Base-by-base conservation (phyloP, 768 basidiomycete species). In the Psilocybe azurescens region DNA sequence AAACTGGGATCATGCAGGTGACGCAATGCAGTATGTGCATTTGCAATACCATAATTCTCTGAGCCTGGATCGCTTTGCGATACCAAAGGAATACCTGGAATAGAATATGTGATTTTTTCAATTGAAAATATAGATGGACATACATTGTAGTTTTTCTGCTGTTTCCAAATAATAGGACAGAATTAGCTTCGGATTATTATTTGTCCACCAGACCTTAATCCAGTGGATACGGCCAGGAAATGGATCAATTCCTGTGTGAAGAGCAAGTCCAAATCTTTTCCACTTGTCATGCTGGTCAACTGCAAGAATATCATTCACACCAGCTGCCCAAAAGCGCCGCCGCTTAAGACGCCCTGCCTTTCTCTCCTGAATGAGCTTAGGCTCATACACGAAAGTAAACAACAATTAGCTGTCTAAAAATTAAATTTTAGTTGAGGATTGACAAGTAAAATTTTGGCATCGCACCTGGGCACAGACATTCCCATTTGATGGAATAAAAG, bases 11-110 rank as follows among this genome's bases (percentile, higher is more conserved):
- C 82, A 79, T n/a, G 59, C 29, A 18, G 46, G 70, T 82, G 82
- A 1, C 75, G 71, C 0, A 81, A 66, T 4, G 65, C 32, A 0
- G 81, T 81, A 1, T 83, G 80, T 0, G 66, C 72, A 64, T 83
- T 81, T 7, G 81, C 83, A 44, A 81, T 71, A 3, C 76, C 74
- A 65, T 73, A 75, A 58, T 83, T 83, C 61, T 83, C 80, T 0
- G 71, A 65, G 0, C 81, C 81, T 2, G 69, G 77, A 67, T 83
- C 80, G 58, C 79, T 81, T 56, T 81, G 81, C 0, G 80, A 81
- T 0, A 79, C 57, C 0, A 82, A 58, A 3, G 81, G 78, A 1
- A 81, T 66, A 49, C 41, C 74, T 76, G 20, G 20, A 20, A 55
- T 29, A 54, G 49, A 55, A 46, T 46, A 56, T 55, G 10, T 54